Conservation (phyloP, 2,329 filamentous ascomycete species). For the Rhytidhysteron rufulum region DNA sequence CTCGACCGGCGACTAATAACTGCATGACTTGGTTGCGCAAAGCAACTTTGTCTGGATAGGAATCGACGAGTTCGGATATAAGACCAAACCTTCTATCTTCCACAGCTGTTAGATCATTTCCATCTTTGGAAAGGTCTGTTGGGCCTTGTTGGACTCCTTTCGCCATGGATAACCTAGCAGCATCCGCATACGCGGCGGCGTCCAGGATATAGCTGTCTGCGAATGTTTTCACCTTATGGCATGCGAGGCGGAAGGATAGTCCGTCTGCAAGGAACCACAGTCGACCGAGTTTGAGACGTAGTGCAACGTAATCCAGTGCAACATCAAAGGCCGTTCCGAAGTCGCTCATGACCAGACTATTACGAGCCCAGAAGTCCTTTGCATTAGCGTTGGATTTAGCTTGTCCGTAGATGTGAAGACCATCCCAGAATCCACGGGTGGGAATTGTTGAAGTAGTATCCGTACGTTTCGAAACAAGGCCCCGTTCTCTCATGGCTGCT, state of each 20-base stretch:
- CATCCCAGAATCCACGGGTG: too few species aligned
- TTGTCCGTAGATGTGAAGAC: too few species aligned
- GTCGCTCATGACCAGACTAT: background rate
- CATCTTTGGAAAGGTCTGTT: too few species aligned
- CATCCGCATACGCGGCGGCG: background rate
- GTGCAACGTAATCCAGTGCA: constrained; percentile 3
- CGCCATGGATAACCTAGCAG: too few species aligned
- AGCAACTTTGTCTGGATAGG: too few species aligned
- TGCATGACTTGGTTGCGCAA: constrained; percentile 2
- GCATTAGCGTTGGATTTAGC: background rate
- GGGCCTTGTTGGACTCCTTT: too few species aligned
- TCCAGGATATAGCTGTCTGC: background rate
- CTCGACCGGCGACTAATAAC: constrained; percentile 3
- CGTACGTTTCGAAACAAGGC: too few species aligned
- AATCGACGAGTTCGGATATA: background rate
- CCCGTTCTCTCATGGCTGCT: constrained; percentile 2
- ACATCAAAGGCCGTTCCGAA: constrained; percentile 4
- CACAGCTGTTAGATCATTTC: background rate
- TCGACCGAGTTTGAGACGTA: constrained; percentile 4
- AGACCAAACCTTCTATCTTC: background rate
- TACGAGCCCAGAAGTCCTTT: background rate
- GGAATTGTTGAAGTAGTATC: too few species aligned
- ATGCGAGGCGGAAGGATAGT: constrained; percentile 2
- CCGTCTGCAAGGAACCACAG: constrained; percentile 4
- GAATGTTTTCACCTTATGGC: constrained; percentile 1